Evolutionary conservation across 2,329 filamentous ascomycete genomes (phyloP).

Genomic region (Scedosporium boydii): DNA sequence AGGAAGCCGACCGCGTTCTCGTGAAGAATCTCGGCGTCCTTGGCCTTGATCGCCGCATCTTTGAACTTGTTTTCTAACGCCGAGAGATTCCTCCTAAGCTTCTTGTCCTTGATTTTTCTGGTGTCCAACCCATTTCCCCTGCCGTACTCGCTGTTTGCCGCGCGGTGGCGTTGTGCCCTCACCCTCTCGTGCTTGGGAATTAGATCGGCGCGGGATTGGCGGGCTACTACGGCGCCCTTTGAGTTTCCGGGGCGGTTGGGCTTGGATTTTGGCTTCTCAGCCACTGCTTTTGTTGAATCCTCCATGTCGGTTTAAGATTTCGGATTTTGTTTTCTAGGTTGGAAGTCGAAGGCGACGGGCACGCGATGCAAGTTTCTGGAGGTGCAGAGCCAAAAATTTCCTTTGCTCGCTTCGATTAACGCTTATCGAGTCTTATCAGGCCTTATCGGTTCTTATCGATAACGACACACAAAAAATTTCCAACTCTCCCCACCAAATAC

Average conservation of each 20-base stretch:
- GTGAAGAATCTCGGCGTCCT: slow-evolving; percentile 89
- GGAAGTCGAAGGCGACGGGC: background rate
- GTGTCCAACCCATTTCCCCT: slow-evolving; percentile 68
- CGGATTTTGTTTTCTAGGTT: background rate
- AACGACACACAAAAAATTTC: slow-evolving; percentile 19
- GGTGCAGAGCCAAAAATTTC: slow-evolving; percentile 2
- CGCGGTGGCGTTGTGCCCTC: slow-evolving; percentile 41
- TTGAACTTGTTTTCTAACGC: slow-evolving; percentile 75
- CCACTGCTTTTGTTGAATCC: slow-evolving; percentile 15
- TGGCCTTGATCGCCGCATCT: slow-evolving; percentile 71
- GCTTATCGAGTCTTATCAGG: background rate
- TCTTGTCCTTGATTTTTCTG: slow-evolving; percentile 76
- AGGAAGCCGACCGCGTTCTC: slow-evolving; percentile 81
- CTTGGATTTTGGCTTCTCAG: slow-evolving; percentile 23
- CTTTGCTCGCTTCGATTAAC: background rate
- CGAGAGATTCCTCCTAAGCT: slow-evolving; percentile 71
- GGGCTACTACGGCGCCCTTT: slow-evolving; percentile 44
- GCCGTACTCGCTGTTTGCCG: slow-evolving; percentile 71
- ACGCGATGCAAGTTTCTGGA: background rate
- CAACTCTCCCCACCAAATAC: slow-evolving; percentile 8
- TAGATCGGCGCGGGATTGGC: slow-evolving; percentile 41
- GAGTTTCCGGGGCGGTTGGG: slow-evolving; percentile 24
- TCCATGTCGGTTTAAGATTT: slow-evolving; percentile 23
- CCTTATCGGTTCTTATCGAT: slow-evolving; percentile 10
- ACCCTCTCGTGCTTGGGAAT: slow-evolving; percentile 40